Conservation (phyloP, 805 yeast species). For the Starmera caribaea region DNA sequence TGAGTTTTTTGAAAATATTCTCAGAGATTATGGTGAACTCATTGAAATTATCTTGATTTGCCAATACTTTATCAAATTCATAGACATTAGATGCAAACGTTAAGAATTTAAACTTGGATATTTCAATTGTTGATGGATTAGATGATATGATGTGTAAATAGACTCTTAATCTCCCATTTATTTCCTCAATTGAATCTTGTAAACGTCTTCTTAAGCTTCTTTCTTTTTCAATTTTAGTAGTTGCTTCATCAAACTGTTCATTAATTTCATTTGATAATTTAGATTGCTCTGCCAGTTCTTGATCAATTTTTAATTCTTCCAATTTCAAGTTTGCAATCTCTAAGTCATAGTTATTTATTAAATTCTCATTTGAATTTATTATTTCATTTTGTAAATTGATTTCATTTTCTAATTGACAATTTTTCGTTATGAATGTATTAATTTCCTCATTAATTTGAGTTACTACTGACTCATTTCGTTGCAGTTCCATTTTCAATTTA, state of each 20-base stretch:
- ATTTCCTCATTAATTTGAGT: slow-evolving; percentile 8
- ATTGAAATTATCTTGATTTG: neutral
- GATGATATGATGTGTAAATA: slow-evolving; percentile 4
- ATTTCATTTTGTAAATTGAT: slow-evolving; percentile 13
- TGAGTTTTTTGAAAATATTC: slow-evolving; percentile 4
- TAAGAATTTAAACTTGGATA: neutral
- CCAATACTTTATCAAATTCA: slow-evolving; percentile 7
- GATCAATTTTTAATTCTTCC: slow-evolving; percentile 12
- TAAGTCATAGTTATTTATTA: slow-evolving; percentile 9
- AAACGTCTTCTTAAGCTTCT: slow-evolving; percentile 30
- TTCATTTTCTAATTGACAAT: slow-evolving; percentile 9
- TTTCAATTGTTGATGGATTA: neutral
- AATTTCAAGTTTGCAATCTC: slow-evolving; percentile 15
- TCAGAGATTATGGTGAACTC: slow-evolving; percentile 7
- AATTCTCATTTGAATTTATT: slow-evolving; percentile 3
- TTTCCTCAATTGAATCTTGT: slow-evolving; percentile 39
- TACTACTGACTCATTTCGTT: slow-evolving; percentile 8
- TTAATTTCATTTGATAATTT: slow-evolving; percentile 13
- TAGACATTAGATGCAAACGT: neutral
- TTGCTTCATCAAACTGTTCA: slow-evolving; percentile 13
- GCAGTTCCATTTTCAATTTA: slow-evolving; percentile 16
- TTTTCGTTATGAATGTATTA: slow-evolving; percentile 7
- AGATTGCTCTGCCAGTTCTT: slow-evolving; percentile 14
- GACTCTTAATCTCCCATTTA: slow-evolving; percentile 23
- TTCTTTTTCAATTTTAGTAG: slow-evolving; percentile 25